Percentiles rank a stretch among this genome's conserved stretches.
Conservation (phyloP, 805 yeast genomes). For the Ogataea pini region DNA sequence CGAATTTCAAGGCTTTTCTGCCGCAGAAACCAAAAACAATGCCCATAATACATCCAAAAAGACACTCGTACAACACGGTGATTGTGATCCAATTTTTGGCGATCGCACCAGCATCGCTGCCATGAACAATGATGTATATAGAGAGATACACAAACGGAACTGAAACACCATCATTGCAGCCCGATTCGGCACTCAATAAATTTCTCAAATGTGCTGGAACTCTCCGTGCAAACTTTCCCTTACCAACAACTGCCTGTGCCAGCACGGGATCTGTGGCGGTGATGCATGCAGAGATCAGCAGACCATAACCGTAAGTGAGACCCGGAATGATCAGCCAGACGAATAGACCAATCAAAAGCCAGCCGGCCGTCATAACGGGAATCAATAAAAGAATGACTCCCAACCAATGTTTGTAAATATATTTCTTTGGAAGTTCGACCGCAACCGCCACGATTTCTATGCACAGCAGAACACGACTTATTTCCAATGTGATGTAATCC, state of each 20-base stretch:
- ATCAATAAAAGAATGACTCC: conserved; percentile 58
- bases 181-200: conserved; percentile 68
- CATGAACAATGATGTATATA: conserved; percentile 51
- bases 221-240: conserved; percentile 67
- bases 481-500: conserved; percentile 54
- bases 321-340: conserved; percentile 63
- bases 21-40: conserved; percentile 51
- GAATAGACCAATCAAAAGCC: conserved; percentile 64
- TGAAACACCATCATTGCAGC: conserved; percentile 74
- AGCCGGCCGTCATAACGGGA: conserved; percentile 72
- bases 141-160: conserved; percentile 69
- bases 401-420: conserved; percentile 58
- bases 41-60: conserved; percentile 57
- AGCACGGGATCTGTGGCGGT: conserved; percentile 80
- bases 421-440: conserved; percentile 69
- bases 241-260: conserved; percentile 72
- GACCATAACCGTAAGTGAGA: conserved; percentile 53
- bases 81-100: conserved; percentile 63
- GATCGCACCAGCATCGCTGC: conserved; percentile 49
- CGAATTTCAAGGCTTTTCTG: conserved; percentile 52
- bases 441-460: conserved; percentile 74
- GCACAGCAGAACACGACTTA: conserved; percentile 63
- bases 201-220: conserved; percentile 65
- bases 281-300: conserved; percentile 66
- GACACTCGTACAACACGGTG: conserved; percentile 63